Evolutionary conservation across 306 rosid genomes (phyloP).

Genomic region (Fragaria iinumae): DNA sequence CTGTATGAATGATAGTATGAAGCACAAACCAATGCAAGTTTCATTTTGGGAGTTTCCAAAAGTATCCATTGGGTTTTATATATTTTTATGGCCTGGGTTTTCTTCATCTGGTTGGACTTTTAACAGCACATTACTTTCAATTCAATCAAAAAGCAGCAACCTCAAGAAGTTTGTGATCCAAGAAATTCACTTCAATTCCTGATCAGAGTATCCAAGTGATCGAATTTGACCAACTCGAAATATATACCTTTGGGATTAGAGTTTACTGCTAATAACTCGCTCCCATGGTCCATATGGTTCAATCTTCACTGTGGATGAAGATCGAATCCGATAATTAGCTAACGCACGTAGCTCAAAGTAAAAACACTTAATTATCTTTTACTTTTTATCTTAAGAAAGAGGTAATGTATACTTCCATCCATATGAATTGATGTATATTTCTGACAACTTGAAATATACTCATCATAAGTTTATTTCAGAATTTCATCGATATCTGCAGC

Average conservation of each 20-base stretch:
- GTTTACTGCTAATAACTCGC: not conserved
- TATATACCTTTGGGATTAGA: constrained; percentile 1
- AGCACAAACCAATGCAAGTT: not conserved
- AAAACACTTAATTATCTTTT: not conserved
- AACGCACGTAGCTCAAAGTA: not conserved
- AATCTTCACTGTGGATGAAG: not conserved
- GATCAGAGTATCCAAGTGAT: not conserved
- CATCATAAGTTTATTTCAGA: not conserved
- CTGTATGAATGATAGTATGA: not conserved
- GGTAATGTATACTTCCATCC: not conserved
- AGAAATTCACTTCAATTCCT: constrained; percentile 7
- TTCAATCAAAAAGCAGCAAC: constrained; percentile 12
- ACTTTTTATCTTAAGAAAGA: not conserved
- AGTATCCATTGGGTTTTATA: not conserved
- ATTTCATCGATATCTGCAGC: constrained; percentile 8
- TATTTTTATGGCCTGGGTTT: not conserved
- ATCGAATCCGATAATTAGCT: not conserved
- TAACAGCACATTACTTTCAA: constrained; percentile 14
- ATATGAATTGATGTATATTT: not conserved
- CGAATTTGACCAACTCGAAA: constrained; percentile 1
- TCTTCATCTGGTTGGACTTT: not conserved
- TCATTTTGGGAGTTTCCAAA: not conserved
- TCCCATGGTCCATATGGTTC: constrained; percentile 8
- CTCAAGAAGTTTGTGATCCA: constrained; percentile 12
- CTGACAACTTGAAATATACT: constrained; percentile 2